Evolutionary conservation across 768 basidiomycete species (phyloP).

Genomic region (Rubroboletus satanas): DNA sequence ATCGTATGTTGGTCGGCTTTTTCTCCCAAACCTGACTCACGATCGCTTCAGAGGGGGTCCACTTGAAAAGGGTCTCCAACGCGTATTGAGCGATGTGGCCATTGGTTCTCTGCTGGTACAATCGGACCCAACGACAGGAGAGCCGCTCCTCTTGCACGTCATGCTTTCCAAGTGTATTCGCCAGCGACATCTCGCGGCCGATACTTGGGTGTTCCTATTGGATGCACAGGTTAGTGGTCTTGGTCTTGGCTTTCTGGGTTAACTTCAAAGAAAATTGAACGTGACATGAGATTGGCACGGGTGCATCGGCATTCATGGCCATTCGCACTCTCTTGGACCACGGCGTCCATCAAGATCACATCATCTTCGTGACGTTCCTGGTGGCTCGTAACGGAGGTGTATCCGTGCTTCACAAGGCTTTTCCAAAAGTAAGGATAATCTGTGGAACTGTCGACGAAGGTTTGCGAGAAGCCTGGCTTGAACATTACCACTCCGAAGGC

Average conservation of each 20-base stretch:
- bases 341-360: constrained; percentile 76
- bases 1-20: constrained; percentile 51
- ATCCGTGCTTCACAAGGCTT: constrained; percentile 72
- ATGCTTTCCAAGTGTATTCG: constrained; percentile 77
- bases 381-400: constrained; percentile 82
- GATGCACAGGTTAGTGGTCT: constrained; percentile 68
- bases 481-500: constrained; percentile 49
- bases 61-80: constrained; percentile 83
- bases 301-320: constrained; percentile 91
- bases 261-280: neutral
- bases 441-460: constrained; percentile 79
- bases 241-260: neutral
- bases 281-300: constrained; percentile 78
- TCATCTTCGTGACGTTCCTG: constrained; percentile 87
- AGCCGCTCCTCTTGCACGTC: constrained; percentile 81
- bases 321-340: constrained; percentile 93
- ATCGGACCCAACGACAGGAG: constrained; percentile 77
- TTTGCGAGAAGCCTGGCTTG: constrained; percentile 71
- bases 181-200: constrained; percentile 54
- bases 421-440: constrained; percentile 81
- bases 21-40: constrained; percentile 2
- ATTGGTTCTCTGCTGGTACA: constrained; percentile 91
- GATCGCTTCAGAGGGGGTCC: constrained; percentile 66
- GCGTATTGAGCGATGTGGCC: constrained; percentile 81
- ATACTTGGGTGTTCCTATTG: constrained; percentile 81